Evolutionary conservation across 768 basidiomycete genomes (phyloP), one percentile per base, ranked within the genome.

Genomic region (Mycena capillaripes): DNA sequence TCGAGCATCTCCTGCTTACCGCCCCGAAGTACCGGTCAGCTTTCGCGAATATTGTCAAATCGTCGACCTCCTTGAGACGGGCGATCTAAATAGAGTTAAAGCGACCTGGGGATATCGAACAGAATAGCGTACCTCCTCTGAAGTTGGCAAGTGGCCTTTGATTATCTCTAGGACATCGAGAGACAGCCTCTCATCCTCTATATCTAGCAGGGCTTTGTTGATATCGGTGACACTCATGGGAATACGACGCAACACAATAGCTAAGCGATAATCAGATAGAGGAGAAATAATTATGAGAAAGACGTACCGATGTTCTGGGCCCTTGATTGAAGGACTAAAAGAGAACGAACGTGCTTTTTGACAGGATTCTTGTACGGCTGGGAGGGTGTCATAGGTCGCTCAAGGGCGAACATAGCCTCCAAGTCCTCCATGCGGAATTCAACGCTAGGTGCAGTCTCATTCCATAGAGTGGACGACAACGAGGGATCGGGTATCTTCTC

Each of bases 21-120:
- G 95, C 89, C 67, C 83, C 83, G 76, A 96, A 93, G 81, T 94
- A 97, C 76, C 92, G 92, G 78, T 98, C 97, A n/a, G 95, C 91
- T 70, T 93, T 93, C 7, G 95, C 90, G 10, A 97, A 86, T 76
- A 92, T 93, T 44, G 86, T 84, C 12, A 93, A 83, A 69, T 97
- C 92, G 5, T 87, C 91, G 77, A 93, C 95, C 32, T 89, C 89
- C 68, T 87, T 90, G 44, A 97, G 86, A 17, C 91, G 85, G 17
- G 87, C 84, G 57, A 91, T 82, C 93, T 95, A 27, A 21, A 63
- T 61, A 21, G 68, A 29, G 21, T 44, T 42, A 44, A 59, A 30
- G 55, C n/a, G 14, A 48, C 40, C 4, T 38, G 6, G 14, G 17
- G 23, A 53, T 30, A 29, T n/a, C 27, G 19, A 6, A n/a, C 59